phyloP scores from a whole-genome alignment of 1,284 basidiomycete species.

The Fomitopsis pinicola region DNA sequence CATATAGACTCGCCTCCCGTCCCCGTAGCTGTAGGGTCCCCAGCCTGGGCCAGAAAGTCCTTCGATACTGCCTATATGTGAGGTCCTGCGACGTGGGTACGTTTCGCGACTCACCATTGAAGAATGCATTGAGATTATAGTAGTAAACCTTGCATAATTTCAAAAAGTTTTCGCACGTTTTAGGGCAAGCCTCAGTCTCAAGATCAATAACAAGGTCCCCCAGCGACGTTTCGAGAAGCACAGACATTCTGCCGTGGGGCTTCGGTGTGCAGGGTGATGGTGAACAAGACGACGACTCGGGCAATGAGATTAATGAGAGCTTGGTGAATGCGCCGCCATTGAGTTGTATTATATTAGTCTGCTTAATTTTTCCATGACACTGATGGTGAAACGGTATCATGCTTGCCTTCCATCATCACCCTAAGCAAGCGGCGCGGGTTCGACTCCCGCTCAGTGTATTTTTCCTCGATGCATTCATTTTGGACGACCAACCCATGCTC shows the following conservation, averaged over 20 bases:
- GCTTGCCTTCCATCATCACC: slow-evolving; percentile 21
- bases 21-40: slow-evolving; percentile 94
- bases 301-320: too few species aligned
- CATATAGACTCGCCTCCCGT: slow-evolving; percentile 87
- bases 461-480: not conserved
- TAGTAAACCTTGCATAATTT: slow-evolving; percentile 97
- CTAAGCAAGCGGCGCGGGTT: slow-evolving; percentile 25
- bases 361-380: too few species aligned
- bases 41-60: slow-evolving; percentile 93
- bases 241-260: slow-evolving; percentile 63
- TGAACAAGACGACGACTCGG: too few species aligned
- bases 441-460: slow-evolving; percentile 26
- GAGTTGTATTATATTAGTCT: too few species aligned
- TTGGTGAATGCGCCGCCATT: too few species aligned
- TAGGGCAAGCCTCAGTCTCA: slow-evolving; percentile 88
- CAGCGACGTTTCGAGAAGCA: slow-evolving; percentile 92
- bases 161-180: slow-evolving; percentile 91
- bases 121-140: slow-evolving; percentile 95
- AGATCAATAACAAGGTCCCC: slow-evolving; percentile 97
- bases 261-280: too few species aligned
- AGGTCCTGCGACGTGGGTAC: slow-evolving; percentile 6
- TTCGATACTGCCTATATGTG: slow-evolving; percentile 68
- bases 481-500: too few species aligned
- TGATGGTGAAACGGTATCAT: slow-evolving; percentile 28
- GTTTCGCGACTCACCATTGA: slow-evolving; percentile 70